Conservation (phyloP, 2,329 filamentous ascomycete species). For the Cladophialophora immunda region DNA sequence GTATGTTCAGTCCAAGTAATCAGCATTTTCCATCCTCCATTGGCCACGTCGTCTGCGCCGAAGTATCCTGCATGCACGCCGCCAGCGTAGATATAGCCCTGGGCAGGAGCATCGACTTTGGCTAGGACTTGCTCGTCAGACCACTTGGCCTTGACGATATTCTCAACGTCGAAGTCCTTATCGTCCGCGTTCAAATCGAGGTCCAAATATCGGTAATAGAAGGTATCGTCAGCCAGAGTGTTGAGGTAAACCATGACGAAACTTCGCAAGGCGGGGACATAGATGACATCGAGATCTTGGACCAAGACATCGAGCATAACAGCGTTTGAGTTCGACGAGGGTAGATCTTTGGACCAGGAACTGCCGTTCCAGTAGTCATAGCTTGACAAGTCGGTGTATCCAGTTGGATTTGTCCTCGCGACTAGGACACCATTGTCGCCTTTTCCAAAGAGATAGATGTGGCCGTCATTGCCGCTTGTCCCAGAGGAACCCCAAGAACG, state of each 20-base stretch:
- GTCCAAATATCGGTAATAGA: conserved; percentile 46
- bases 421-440: conserved; percentile 42
- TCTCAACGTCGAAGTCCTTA: conserved; percentile 40
- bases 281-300: conserved; percentile 45
- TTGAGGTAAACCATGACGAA: conserved; percentile 47
- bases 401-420: conserved; percentile 36
- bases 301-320: conserved; percentile 42
- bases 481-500: conserved; percentile 44
- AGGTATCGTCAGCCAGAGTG: conserved; percentile 45
- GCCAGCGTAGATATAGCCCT: conserved; percentile 45
- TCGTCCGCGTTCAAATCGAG: conserved; percentile 40
- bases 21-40: conserved; percentile 45
- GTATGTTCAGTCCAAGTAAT: conserved; percentile 47
- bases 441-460: conserved; percentile 46
- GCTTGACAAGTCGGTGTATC: conserved; percentile 37
- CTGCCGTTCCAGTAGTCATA: conserved; percentile 45
- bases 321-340: conserved; percentile 35
- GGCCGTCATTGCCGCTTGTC: conserved; percentile 43
- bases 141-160: conserved; percentile 43
- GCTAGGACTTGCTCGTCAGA: conserved; percentile 43
- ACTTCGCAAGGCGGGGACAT: conserved; percentile 44
- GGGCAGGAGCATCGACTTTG: conserved; percentile 38
- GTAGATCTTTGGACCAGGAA: conserved; percentile 40
- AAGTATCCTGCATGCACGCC: conserved; percentile 45
- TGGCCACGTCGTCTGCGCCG: conserved; percentile 44